phyloP scores from a whole-genome alignment of 306 rosid genomes.

The Cucumis hystrix region DNA sequence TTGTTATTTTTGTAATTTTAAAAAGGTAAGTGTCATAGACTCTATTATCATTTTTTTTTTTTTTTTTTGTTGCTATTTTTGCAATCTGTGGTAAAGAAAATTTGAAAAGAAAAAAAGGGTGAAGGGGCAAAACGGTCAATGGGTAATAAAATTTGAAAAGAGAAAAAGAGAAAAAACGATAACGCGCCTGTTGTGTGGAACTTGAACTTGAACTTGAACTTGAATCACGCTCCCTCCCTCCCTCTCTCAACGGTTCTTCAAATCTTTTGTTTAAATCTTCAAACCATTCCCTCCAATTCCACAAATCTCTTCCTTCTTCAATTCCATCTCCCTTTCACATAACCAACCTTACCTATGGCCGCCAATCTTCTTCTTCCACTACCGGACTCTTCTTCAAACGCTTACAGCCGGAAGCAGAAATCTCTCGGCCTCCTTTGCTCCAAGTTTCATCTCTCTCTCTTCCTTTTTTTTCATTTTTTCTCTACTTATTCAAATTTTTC shows the following conservation, averaged over 20 bases:
- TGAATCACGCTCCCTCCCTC: neutral
- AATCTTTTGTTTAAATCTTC: neutral
- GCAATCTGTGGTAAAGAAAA: too few relatives aligned
- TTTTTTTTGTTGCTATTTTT: too few relatives aligned
- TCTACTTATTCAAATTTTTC: neutral
- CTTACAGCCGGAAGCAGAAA: constrained; percentile 29
- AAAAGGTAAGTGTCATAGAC: too few relatives aligned
- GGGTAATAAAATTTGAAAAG: too few relatives aligned
- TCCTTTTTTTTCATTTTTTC: too few relatives aligned
- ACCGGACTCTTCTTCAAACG: neutral
- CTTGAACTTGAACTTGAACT: neutral
- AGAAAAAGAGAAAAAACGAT: neutral
- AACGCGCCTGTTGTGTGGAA: neutral
- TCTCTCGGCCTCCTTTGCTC: constrained; percentile 80
- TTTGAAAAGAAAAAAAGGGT: neutral
- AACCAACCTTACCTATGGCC: neutral
- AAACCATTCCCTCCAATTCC: constrained; percentile 6
- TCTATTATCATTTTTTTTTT: too few relatives aligned
- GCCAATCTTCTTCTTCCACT: neutral
- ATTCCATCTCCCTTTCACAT: neutral
- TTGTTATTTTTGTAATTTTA: too few relatives aligned
- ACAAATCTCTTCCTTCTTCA: neutral
- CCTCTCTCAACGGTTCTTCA: constrained; percentile 1
- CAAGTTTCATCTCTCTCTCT: constrained; percentile 27
- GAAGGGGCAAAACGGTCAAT: neutral